Conservation (phyloP, 2,329 filamentous ascomycete species). For the Incumbomyces delicatus region DNA sequence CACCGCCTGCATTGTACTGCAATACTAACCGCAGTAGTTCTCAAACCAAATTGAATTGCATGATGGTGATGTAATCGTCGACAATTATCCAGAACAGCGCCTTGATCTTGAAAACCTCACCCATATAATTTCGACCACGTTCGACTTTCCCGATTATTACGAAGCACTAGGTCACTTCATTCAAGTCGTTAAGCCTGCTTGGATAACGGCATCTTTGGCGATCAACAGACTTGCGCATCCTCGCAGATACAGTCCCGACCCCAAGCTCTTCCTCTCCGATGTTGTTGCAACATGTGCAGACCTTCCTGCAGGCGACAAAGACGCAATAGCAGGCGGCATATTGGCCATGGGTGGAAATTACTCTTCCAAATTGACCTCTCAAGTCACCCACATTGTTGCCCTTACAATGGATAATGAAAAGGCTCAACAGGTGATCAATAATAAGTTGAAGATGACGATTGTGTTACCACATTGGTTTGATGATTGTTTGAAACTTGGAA, state of each 20-base stretch:
- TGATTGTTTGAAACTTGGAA: conserved; percentile 86
- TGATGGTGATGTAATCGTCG: conserved; percentile 39
- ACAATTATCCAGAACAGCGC: conserved; percentile 28
- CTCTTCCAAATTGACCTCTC: conserved; percentile 57
- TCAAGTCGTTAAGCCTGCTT: conserved; percentile 71
- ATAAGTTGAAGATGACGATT: conserved; percentile 63
- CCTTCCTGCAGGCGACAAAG: conserved; percentile 75
- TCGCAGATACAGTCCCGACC: conserved; percentile 81
- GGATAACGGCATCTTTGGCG: conserved; percentile 63
- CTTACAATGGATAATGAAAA: conserved; percentile 66
- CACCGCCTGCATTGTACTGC: neutral
- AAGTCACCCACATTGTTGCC: conserved; percentile 83
- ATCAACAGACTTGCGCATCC: conserved; percentile 65
- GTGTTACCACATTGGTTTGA: conserved; percentile 87
- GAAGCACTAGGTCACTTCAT: conserved; percentile 66
- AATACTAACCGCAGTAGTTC: conserved; percentile 28
- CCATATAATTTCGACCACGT: conserved; percentile 64
- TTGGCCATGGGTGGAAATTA: conserved; percentile 82
- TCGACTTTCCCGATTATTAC: conserved; percentile 84
- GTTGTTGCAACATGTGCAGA: conserved; percentile 75
- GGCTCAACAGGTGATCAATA: conserved; percentile 53
- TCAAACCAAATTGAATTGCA: conserved; percentile 36
- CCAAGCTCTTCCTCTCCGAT: conserved; percentile 77
- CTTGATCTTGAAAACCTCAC: conserved; percentile 41
- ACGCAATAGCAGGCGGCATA: conserved; percentile 82